A percentile compares a stretch with the other conserved stretches of the same genome.
Conservation (phyloP, 1,284 basidiomycete species). For the Rhodotorula sp. region DNA sequence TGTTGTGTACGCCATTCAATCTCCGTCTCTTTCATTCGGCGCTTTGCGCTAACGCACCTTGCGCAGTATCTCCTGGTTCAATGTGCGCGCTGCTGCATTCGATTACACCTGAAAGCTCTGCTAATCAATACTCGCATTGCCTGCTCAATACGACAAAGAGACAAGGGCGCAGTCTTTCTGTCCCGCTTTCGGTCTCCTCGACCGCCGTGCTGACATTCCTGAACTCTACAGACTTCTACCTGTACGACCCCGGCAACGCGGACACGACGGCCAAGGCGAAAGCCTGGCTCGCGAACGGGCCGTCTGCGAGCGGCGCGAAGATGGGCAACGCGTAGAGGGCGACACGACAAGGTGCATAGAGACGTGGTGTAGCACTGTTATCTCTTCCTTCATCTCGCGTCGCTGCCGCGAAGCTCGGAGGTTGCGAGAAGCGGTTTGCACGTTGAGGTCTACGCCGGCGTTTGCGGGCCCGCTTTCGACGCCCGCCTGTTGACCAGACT, state of each 20-base stretch:
- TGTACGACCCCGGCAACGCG: constrained; percentile 8
- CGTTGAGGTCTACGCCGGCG: too few relatives aligned
- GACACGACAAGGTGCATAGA: not conserved
- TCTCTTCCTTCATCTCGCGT: too few relatives aligned
- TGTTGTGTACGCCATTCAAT: not conserved
- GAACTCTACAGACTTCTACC: constrained; percentile 3
- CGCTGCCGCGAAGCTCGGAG: too few relatives aligned
- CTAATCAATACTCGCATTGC: not conserved
- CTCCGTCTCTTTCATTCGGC: not conserved
- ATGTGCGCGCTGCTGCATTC: not conserved
- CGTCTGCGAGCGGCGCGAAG: constrained; percentile 1
- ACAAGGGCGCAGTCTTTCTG: not conserved
- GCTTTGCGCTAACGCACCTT: too few relatives aligned
- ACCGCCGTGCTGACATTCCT: not conserved
- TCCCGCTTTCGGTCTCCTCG: not conserved
- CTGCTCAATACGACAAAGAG: constrained; percentile 8
- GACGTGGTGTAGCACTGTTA: too few relatives aligned
- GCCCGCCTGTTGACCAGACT: constrained; percentile 13
- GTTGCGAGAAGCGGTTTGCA: too few relatives aligned
- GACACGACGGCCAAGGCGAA: constrained; percentile 3
- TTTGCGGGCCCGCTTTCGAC: not conserved
- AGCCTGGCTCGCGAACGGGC: constrained; percentile 9
- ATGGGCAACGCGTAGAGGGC: constrained; percentile 12
- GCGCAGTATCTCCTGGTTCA: constrained; percentile 2
- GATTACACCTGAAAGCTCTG: fast-evolving